Evolutionary conservation across 495 filamentous ascomycete genomes (phyloP), one percentile per base, ranked within the genome.

Genomic region (Hyphodiscus hymeniophilus): DNA sequence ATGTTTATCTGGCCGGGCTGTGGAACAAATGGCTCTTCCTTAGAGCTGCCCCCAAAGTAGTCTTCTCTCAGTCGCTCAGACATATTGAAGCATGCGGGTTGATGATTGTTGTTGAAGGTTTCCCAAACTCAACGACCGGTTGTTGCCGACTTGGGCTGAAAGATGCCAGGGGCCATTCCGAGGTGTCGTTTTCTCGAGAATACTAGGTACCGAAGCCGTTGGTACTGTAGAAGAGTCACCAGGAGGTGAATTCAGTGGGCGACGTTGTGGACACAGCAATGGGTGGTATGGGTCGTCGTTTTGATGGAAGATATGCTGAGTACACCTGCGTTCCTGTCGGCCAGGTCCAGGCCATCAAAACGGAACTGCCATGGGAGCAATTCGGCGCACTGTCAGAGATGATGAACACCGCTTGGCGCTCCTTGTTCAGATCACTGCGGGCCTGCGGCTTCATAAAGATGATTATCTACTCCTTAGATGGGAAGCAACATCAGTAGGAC

Each of bases 241-340:
- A 1, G 62, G 59, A 28, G 53, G 49, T 1, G 60, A 67, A 43
- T 72, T 75, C 50, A 47, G 62, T 62, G 20, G 72, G 68, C 2
- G 58, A 64, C 15, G 58, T 62, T 6, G 72, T 78, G 0, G 70
- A 65, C 0, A 77, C 73, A 7, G 66, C 66, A 3, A 75, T 75
- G 71, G 72, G 72, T n/a, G 72, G 73, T 0, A 66, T 78, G 61
- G 72, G 71, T 0, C 43, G 73, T n/a, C 28, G 50, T 8, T 73
- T 73, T 43, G 65, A 72, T 53, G 73, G 74, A 13, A 67, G 69
- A 0, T 79, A 76, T 52, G 73, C 74, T 1, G 72, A 77, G 53
- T 77, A 72, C 44, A 73, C 67, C 5, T 67, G 65, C 45, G 68
- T 73, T 0, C 64, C 70, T 1, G 67, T 61, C 8, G 58, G 46